Evolutionary conservation across 2,329 filamentous ascomycete genomes (phyloP), one percentile per base, ranked within the genome.

Genomic region (Penicillium frequentans): DNA sequence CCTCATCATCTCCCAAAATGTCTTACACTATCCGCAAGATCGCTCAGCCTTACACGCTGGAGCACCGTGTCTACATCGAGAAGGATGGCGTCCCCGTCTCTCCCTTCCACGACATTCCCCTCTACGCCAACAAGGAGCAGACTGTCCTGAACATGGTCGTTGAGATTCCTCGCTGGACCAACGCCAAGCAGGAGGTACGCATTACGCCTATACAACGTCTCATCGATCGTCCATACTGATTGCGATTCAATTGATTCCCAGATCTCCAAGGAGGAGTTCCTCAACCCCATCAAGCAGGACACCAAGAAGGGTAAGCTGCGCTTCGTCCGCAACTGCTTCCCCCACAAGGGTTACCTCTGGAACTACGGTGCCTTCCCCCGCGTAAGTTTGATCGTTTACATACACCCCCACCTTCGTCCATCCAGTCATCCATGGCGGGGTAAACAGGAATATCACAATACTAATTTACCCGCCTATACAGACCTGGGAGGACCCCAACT

Each of bases 271-370:
- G 93, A 98, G 75, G 95, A 99, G 81, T 85, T 90, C 74, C 89
- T 98, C 77, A 98, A 97, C 85, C 93, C 93, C 76, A 96, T 97
- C 84, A 97, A 97, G 89, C 95, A 99, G 84, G 95, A 99, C 79
- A 86, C 87, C 79, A 98, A 99, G 90, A 98, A 99, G 86, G 95
- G 93, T 86, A 98, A 97, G 87, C 92, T 98, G 73, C 91, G 95
- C 75, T 99, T 89, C 78, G 95, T 99, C 77, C 92, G 95, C 82
- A 99, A 99, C 89, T 99, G 95, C 89, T 99, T 99, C 87, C 95
- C 95, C 71, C 95, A 99, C 90, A 98, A 99, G 87, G 95, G 95
- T 68, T 99, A 99, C 82, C 91, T 99, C 71, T 99, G 95, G 95
- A 99, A 99, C 87, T 99, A 99, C 82, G 95, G 95, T 82, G 93